phyloP scores from a whole-genome alignment of 2,329 filamentous ascomycete species.

The Colletotrichum sp. region DNA sequence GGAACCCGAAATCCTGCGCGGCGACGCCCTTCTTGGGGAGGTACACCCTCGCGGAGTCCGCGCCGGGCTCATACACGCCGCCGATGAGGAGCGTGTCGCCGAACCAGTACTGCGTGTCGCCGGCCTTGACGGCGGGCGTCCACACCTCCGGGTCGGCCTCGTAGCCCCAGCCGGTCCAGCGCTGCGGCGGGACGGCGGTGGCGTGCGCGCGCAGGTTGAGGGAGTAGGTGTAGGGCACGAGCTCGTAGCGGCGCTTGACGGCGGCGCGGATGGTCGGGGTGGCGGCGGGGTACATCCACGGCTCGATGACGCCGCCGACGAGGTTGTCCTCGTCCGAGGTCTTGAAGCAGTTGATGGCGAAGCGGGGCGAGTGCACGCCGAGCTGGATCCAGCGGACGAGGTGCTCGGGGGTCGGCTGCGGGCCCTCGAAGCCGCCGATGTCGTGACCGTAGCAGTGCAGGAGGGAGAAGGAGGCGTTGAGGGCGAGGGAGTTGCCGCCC shows the following conservation, averaged over 20 bases:
- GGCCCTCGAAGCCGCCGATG: constrained; percentile 78
- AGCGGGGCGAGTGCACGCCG: constrained; percentile 71
- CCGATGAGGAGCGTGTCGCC: constrained; percentile 70
- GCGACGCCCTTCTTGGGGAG: constrained; percentile 58
- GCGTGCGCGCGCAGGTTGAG: constrained; percentile 66
- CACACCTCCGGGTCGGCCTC: constrained; percentile 71
- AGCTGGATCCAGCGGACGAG: constrained; percentile 77
- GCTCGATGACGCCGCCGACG: constrained; percentile 76
- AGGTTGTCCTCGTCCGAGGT: constrained; percentile 69
- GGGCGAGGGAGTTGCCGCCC: constrained; percentile 71
- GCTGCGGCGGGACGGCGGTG: constrained; percentile 66
- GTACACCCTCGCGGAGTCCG: constrained; percentile 61
- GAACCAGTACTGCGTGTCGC: constrained; percentile 77
- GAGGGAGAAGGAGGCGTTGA: constrained; percentile 72
- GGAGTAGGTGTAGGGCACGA: constrained; percentile 76
- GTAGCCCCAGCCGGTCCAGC: constrained; percentile 78
- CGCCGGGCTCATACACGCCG: constrained; percentile 69
- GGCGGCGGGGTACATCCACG: constrained; percentile 77
- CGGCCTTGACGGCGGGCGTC: constrained; percentile 62
- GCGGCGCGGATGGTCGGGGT: constrained; percentile 66
- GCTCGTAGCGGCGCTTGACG: constrained; percentile 73
- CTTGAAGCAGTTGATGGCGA: constrained; percentile 82
- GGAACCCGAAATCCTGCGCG: constrained; percentile 57
- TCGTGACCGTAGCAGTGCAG: constrained; percentile 76
- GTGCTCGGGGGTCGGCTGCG: constrained; percentile 73